Percentiles rank a stretch among this genome's conserved stretches.
Evolutionary conservation across 2,329 filamentous ascomycete genomes (phyloP).

Genomic region (Pseudogymnoascus sp.): DNA sequence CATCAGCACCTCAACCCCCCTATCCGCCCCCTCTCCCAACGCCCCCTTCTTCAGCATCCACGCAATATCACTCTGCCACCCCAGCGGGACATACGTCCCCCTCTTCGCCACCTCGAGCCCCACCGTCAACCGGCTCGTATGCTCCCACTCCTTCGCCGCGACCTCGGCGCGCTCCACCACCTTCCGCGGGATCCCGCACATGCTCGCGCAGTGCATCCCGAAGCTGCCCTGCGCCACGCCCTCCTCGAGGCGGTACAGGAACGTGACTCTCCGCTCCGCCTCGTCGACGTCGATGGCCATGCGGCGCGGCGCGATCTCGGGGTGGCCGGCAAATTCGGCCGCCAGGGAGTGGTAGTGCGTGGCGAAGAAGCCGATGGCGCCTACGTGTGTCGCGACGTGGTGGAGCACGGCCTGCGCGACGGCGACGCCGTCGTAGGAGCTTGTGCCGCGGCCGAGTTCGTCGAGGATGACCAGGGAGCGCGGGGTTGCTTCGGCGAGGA

Average conservation of each 20-base stretch:
- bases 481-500: conserved; percentile 84
- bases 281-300: conserved; percentile 97
- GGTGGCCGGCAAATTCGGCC: conserved; percentile 80
- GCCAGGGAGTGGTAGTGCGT: conserved; percentile 95
- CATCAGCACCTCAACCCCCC: conserved; percentile 50
- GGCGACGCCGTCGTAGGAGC: conserved; percentile 90
- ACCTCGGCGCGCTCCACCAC: conserved; percentile 82
- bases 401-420: conserved; percentile 97
- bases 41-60: conserved; percentile 56
- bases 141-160: conserved; percentile 88
- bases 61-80: conserved; percentile 79
- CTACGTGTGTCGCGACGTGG: conserved; percentile 86
- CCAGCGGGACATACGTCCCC: conserved; percentile 74
- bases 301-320: conserved; percentile 74
- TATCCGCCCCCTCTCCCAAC: conserved; percentile 38
- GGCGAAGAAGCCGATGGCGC: conserved; percentile 91
- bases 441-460: conserved; percentile 89
- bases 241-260: conserved; percentile 87
- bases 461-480: conserved; percentile 94
- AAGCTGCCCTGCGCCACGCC: conserved; percentile 95
- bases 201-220: conserved; percentile 97
- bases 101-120: conserved; percentile 73
- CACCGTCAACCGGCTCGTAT: conserved; percentile 83
- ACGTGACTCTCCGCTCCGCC: conserved; percentile 76
- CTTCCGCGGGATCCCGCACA: conserved; percentile 84